Evolutionary conservation across 768 basidiomycete genomes (phyloP).

Genomic region (Phlebiopsis gigantea): DNA sequence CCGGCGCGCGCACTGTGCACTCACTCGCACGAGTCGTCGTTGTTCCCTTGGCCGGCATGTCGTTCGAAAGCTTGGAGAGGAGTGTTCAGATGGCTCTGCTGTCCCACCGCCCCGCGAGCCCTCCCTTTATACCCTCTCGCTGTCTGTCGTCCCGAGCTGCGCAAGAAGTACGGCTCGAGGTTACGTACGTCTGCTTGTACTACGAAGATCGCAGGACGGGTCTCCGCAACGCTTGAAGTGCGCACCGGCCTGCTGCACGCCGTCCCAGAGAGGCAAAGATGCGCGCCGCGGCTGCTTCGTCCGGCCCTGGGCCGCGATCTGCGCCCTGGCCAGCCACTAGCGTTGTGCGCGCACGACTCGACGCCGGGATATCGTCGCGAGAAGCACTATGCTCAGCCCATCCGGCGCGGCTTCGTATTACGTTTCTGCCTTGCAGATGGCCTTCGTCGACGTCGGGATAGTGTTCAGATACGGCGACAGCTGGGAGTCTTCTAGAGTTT

Average conservation of each 20-base stretch:
- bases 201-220: background rate
- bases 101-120: background rate
- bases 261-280: background rate
- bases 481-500: background rate
- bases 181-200: background rate
- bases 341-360: background rate
- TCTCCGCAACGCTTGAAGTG: background rate
- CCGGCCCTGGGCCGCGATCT: constrained; percentile 3
- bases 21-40: constrained; percentile 15
- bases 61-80: constrained; percentile 9
- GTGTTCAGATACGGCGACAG: background rate
- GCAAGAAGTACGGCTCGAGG: background rate
- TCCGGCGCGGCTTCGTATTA: background rate
- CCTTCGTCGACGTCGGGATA: background rate
- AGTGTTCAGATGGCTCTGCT: constrained; percentile 3
- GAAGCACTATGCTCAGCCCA: background rate
- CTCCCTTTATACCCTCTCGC: constrained; percentile 1
- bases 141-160: background rate
- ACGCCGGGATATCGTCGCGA: constrained; percentile 2
- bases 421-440: background rate
- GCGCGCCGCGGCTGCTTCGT: background rate
- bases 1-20: too few species aligned
- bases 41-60: constrained; percentile 19
- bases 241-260: background rate
- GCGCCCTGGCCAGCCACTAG: background rate